Evolutionary conservation across 2,329 filamentous ascomycete genomes (phyloP).

Genomic region (Aspergillus transmontanensis): DNA sequence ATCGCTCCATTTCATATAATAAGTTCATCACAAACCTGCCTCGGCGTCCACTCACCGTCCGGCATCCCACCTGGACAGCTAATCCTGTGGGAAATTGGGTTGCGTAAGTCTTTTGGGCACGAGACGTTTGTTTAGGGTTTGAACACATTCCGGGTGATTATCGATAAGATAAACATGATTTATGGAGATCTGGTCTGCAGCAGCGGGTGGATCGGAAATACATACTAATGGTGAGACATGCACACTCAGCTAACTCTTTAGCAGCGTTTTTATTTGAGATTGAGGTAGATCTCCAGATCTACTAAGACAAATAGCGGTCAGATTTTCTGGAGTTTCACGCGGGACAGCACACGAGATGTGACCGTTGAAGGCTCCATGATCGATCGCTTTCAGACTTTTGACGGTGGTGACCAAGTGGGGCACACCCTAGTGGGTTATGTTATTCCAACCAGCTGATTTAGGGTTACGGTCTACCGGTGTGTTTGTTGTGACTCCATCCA

Average conservation of each 20-base stretch:
- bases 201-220: background rate
- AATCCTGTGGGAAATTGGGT: background rate
- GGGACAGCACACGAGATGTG: background rate
- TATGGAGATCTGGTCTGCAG: background rate
- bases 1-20: constrained; percentile 1
- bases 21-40: background rate
- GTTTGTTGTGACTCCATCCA: too few species aligned
- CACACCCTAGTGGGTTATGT: too few species aligned
- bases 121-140: background rate
- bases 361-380: background rate
- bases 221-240: background rate
- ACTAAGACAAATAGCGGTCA: background rate
- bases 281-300: background rate
- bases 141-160: background rate
- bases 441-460: too few species aligned
- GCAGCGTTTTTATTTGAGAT: background rate
- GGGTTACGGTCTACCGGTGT: too few species aligned
- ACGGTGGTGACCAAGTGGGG: background rate
- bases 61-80: background rate
- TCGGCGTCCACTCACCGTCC: background rate
- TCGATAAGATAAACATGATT: background rate
- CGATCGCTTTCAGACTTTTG: background rate
- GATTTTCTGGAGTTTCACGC: background rate
- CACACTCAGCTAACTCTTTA: background rate
- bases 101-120: background rate